phyloP scores from a whole-genome alignment of 2,329 filamentous ascomycete species.

The Trichoderma guizhouense region DNA sequence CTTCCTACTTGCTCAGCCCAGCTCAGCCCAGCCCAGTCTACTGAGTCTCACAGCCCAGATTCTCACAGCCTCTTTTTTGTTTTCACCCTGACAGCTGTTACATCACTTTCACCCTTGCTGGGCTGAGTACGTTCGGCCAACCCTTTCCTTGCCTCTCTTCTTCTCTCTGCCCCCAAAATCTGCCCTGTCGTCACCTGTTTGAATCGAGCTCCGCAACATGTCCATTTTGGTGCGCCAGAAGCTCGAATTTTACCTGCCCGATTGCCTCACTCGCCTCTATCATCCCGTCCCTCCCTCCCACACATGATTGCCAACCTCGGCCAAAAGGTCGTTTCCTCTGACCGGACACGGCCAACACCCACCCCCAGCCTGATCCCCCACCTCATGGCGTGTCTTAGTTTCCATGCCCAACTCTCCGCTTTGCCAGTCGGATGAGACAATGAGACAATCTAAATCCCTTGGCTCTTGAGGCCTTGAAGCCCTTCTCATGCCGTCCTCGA shows the following conservation, averaged over 20 bases:
- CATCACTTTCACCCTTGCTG: constrained; percentile 22
- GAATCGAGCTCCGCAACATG: constrained; percentile 3
- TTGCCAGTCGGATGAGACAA: constrained; percentile 5
- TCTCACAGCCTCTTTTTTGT: constrained; percentile 12
- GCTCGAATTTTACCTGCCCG: constrained; percentile 23
- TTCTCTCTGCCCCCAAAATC: not conserved
- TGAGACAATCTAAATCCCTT: not conserved
- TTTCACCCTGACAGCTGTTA: constrained; percentile 9
- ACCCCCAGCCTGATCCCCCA: constrained; percentile 18
- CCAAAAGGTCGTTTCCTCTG: constrained; percentile 16
- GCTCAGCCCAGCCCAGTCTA: not conserved
- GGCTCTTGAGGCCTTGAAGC: not conserved
- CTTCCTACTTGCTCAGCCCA: constrained; percentile 19
- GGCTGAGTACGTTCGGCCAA: constrained; percentile 25
- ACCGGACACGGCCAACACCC: constrained; percentile 21
- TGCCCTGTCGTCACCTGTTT: constrained; percentile 15
- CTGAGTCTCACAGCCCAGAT: not conserved
- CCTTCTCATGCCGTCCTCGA: not conserved
- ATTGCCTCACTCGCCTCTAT: constrained; percentile 22
- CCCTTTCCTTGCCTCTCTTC: constrained; percentile 14
- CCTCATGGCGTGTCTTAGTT: constrained; percentile 14
- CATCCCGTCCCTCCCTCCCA: constrained; percentile 8
- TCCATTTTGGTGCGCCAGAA: not conserved
- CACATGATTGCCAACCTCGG: constrained; percentile 17
- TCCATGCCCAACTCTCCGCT: constrained; percentile 19